phyloP scores from a whole-genome alignment of 176 grass and related monocot species.

The Zea mays region Zm-B73-REFERENCE-NAM-5.0 NC_050099.1:190290001-190290500 shows the following conservation, averaged over 20 bases:
- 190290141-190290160: conserved; percentile 51
- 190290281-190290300: background rate
- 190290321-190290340: conserved; percentile 43
- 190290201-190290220: conserved; percentile 4
- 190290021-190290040: background rate
- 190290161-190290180: conserved; percentile 35
- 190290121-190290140: conserved; percentile 67
- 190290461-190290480: conserved; percentile 9
- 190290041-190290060: conserved; percentile 40
- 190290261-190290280: background rate
- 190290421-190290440: conserved; percentile 1
- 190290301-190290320: background rate
- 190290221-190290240: conserved; percentile 47
- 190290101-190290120: conserved; percentile 36
- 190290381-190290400: conserved; percentile 43
- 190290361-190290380: conserved; percentile 44
- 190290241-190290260: conserved; percentile 28
- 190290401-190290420: conserved; percentile 40
- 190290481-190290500: conserved; percentile 2
- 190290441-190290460: conserved; percentile 18
- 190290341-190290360: conserved; percentile 67
- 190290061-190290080: conserved; percentile 69
- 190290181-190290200: conserved; percentile 26
- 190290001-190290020: conserved; percentile 28
- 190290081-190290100: conserved; percentile 64